Evolutionary conservation across 768 basidiomycete species (phyloP).

Genomic region (Xerocomellus dryophilus): DNA sequence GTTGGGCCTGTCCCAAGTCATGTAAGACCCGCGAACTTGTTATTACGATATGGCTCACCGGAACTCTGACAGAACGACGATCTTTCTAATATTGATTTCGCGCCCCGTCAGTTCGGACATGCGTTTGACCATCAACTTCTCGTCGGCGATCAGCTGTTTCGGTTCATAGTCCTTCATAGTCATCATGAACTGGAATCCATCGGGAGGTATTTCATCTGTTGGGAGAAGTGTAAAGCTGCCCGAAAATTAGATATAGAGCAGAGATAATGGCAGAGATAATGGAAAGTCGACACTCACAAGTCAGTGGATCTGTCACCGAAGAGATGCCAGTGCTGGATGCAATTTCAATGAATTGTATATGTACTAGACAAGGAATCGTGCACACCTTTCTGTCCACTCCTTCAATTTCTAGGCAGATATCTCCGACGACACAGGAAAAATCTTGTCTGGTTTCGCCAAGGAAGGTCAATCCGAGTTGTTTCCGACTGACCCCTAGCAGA

Average conservation of each 20-base stretch:
- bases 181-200: constrained; percentile 22
- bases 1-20: constrained; percentile 37
- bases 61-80: constrained; percentile 27
- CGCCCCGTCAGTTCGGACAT: constrained; percentile 30
- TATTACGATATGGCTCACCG: constrained; percentile 21
- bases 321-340: constrained; percentile 24
- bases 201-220: constrained; percentile 17
- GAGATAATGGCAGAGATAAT: too few species aligned
- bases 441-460: constrained; percentile 37
- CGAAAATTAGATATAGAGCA: not conserved
- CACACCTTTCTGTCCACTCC: constrained; percentile 29
- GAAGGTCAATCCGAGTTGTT: constrained; percentile 41
- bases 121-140: constrained; percentile 28
- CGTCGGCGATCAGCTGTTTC: constrained; percentile 15
- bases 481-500: constrained; percentile 34
- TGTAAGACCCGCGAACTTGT: not conserved
- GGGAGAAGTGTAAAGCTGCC: constrained; percentile 11
- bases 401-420: constrained; percentile 34
- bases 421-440: constrained; percentile 31
- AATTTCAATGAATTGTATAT: not conserved
- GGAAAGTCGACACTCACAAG: not conserved
- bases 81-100: constrained; percentile 33
- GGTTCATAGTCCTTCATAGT: constrained; percentile 6
- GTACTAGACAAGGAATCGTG: not conserved
- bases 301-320: constrained; percentile 7